phyloP scores from a whole-genome alignment of 106 monocot genomes.

The Dendrobium nobile region DNA sequence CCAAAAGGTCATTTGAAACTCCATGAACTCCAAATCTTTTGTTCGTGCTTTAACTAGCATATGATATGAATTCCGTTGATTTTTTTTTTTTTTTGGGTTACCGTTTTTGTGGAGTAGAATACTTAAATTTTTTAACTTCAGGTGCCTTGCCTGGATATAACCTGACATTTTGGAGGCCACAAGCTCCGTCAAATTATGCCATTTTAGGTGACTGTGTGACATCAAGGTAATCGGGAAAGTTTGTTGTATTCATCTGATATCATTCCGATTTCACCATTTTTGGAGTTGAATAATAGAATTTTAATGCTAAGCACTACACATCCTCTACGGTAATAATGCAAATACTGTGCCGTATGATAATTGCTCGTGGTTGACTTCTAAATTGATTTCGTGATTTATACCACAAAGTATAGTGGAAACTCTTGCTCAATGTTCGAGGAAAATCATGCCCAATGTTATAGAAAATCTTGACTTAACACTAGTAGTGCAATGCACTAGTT shows the following conservation, averaged over 20 bases:
- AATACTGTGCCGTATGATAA: background rate
- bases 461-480: background rate
- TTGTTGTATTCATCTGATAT: background rate
- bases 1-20: constrained; percentile 49
- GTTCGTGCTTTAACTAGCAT: background rate
- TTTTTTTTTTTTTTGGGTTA: background rate
- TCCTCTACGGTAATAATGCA: background rate
- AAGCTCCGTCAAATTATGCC: constrained; percentile 90
- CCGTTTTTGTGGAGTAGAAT: background rate
- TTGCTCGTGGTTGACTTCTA: background rate
- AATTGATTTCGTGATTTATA: background rate
- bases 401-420: background rate
- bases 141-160: constrained; percentile 46
- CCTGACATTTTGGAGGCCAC: constrained; percentile 98
- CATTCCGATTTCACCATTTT: background rate
- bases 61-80: background rate
- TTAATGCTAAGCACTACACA: background rate
- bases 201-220: constrained; percentile 96
- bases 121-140: constrained; percentile 24
- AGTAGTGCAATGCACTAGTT: background rate
- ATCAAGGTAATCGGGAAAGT: constrained; percentile 50
- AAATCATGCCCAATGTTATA: too few species aligned
- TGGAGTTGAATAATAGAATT: background rate
- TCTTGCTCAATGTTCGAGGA: too few species aligned
- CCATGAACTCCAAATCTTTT: background rate